Percentiles rank a stretch among this genome's conserved stretches.
These are phyloP conservation scores for Colletotrichum sp. DNA, from an alignment of 2,329 filamentous ascomycete species.

Conservation along the genomic window DNA sequence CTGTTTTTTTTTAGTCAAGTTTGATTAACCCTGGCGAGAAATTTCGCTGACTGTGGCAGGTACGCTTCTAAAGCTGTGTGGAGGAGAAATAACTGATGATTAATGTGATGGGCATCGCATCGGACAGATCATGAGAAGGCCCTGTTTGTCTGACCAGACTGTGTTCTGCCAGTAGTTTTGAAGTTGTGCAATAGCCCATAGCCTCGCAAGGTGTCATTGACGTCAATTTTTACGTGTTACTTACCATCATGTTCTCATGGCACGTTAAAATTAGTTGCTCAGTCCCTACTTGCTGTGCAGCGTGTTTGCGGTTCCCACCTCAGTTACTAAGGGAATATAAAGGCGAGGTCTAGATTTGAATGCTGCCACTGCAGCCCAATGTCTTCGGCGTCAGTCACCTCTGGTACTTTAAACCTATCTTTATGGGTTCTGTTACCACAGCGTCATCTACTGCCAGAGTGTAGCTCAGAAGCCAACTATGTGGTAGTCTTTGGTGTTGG, in stretches of 20 bases:
- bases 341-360: accelerated
- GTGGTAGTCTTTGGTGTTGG: not conserved
- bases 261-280: too few relatives aligned
- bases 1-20: too few relatives aligned
- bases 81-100: too few relatives aligned
- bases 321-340: not conserved
- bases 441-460: not conserved
- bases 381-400: accelerated
- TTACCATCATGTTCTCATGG: accelerated
- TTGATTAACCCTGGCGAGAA: too few relatives aligned
- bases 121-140: too few relatives aligned
- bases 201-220: accelerated
- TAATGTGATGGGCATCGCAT: too few relatives aligned
- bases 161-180: too few relatives aligned
- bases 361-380: accelerated
- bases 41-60: accelerated
- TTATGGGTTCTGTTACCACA: accelerated
- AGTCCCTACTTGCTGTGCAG: accelerated
- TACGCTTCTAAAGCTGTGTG: too few relatives aligned
- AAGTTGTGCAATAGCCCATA: accelerated
- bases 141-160: too few relatives aligned
- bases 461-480: accelerated
- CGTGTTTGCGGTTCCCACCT: accelerated
- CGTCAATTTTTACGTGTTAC: too few relatives aligned
- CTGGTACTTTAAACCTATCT: not conserved